Base-by-base conservation (phyloP, 2,329 filamentous ascomycete genomes). In the Ascochyta pisi region DNA sequence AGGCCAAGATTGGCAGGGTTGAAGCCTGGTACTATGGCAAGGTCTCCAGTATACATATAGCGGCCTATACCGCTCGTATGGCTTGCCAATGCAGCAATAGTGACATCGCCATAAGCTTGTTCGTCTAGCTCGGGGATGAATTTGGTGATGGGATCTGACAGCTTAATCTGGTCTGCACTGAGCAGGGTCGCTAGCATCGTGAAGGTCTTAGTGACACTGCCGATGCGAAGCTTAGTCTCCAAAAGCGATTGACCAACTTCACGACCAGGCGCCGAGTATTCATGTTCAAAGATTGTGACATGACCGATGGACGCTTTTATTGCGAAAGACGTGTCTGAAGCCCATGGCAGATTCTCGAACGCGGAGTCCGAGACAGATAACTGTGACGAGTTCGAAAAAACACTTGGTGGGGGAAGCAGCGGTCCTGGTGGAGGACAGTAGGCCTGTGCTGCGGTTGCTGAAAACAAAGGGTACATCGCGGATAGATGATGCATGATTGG, bases 151-250 rank as follows among this genome's bases (percentile, higher is more conserved):
- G 63, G 49, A 34, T 70, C 67, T 12, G 66, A 59, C 13, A 66
- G 60, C 3, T 55, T 56, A 38, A 71, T 65, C 23, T 50, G 54
- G n/a, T 65, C 50, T 22, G 49, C 53, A 16, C 61, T 62, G 5
- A 69, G 45, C 26, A 68, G 39, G 2, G 70, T 34, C 1, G 68
- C 68, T 13, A 72, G 53, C 26, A 68, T 58, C 4, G 68, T 69
- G 39, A 70, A 69, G 12, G 63, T 26, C 37, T 72, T 72, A 1
- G 67, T 69, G 7, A 65, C 63, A 10, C 67, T 70, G 0, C 59
- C 69, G 24, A 71, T 54, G 0, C 69, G 65, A 23, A 62, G 33
- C 24, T 63, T 59, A 3, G 64, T 70, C 1, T 65, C 57, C 16
- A 55, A 49, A 3, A 64, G 51, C 9, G 61, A 51, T 19, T 58